Evolutionary conservation across 2,329 filamentous ascomycete genomes (phyloP).

Genomic region (Fusarium anguioides): DNA sequence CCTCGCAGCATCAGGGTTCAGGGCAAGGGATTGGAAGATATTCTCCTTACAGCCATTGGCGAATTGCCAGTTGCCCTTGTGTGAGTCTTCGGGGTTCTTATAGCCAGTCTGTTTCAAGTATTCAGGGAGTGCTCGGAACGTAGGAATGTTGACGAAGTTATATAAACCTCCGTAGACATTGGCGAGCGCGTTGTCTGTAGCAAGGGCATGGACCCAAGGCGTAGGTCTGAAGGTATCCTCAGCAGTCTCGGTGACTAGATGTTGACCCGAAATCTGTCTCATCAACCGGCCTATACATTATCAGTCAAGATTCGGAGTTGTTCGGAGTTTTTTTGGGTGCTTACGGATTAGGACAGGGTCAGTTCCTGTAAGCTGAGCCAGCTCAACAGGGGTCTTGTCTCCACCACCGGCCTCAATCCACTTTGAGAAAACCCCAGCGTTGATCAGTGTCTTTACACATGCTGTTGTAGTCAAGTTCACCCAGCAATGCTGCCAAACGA

Average conservation of each 20-base stretch:
- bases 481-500: constrained; percentile 54
- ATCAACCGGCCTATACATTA: constrained; percentile 47
- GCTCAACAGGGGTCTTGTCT: constrained; percentile 46
- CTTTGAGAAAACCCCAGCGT: constrained; percentile 51
- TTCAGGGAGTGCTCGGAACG: constrained; percentile 48
- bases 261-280: constrained; percentile 50
- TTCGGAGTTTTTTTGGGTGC: no score
- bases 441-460: constrained; percentile 52
- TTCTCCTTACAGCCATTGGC: constrained; percentile 42
- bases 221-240: constrained; percentile 51
- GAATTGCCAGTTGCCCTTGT: constrained; percentile 50
- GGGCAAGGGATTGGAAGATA: constrained; percentile 49
- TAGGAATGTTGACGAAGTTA: constrained; percentile 47
- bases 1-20: constrained; percentile 44
- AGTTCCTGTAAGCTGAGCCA: constrained; percentile 49
- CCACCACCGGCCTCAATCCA: constrained; percentile 49
- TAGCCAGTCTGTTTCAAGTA: constrained; percentile 50
- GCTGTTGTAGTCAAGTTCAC: constrained; percentile 49
- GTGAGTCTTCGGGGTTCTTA: constrained; percentile 50
- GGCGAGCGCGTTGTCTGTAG: constrained; percentile 44
- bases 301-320: no score
- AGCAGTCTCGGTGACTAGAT: constrained; percentile 49
- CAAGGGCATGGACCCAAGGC: constrained; percentile 48
- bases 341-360: constrained; percentile 50
- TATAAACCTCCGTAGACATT: constrained; percentile 51